Conservation (phyloP, 2,329 filamentous ascomycete species). For the Fusarium sp. region DNA sequence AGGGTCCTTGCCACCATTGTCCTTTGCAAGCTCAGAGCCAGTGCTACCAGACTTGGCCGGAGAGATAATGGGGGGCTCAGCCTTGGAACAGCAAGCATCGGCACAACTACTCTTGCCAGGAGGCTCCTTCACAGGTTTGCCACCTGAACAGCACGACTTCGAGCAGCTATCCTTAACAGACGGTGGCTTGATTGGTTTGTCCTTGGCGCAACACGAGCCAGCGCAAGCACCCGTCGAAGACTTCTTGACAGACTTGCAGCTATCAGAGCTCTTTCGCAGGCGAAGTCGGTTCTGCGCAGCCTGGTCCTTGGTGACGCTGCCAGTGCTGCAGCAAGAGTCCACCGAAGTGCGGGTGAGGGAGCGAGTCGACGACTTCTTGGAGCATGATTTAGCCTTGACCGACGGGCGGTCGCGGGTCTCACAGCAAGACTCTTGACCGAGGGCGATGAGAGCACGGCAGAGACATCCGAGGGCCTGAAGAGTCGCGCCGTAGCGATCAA, state of each 20-base stretch:
- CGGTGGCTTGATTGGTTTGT: not conserved
- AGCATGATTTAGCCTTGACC: constrained; percentile 41
- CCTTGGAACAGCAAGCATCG: not conserved
- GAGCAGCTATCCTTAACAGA: not conserved
- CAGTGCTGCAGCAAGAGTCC: constrained; percentile 44
- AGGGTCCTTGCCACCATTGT: not conserved
- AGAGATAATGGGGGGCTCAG: not conserved
- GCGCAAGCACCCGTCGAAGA: constrained; percentile 12
- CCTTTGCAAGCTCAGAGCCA: not conserved
- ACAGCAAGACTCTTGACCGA: constrained; percentile 66
- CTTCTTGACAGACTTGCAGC: constrained; percentile 6
- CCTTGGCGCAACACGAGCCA: constrained; percentile 29
- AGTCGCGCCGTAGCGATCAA: constrained; percentile 55
- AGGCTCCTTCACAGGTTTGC: not conserved
- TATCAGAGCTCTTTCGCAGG: constrained; percentile 31
- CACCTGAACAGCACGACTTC: constrained; percentile 11
- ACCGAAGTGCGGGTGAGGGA: constrained; percentile 37
- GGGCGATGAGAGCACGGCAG: constrained; percentile 63
- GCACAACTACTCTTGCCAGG: not conserved
- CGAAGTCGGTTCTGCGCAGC: constrained; percentile 22
- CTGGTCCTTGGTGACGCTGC: constrained; percentile 18
- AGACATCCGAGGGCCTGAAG: constrained; percentile 65
- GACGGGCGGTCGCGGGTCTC: constrained; percentile 44
- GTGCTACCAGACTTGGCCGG: not conserved
- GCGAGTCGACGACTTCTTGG: constrained; percentile 35